Conservation (phyloP, 2,329 filamentous ascomycete species). For the Zasmidium citrigriseum region DNA sequence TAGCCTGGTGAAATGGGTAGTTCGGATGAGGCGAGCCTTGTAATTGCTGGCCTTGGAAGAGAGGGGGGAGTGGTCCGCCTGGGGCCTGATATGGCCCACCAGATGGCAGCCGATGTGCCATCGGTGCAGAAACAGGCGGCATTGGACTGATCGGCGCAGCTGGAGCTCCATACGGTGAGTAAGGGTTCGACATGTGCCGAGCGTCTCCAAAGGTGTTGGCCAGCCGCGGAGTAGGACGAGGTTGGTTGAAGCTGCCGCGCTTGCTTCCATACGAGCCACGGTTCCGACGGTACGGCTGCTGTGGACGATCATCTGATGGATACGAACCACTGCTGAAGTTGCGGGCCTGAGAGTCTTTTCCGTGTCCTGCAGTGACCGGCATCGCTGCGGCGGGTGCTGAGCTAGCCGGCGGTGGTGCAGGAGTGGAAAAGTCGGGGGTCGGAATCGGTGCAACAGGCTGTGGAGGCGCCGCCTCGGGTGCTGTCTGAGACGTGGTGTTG, state of each 20-base stretch:
- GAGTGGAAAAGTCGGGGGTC: no score
- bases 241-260: slow-evolving; percentile 5
- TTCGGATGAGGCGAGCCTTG: background rate
- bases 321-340: slow-evolving; percentile 1
- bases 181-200: background rate
- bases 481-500: background rate
- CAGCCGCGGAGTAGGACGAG: background rate
- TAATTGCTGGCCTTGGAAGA: background rate
- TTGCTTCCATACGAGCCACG: slow-evolving; percentile 3
- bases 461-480: background rate
- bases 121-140: background rate
- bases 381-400: background rate
- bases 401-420: background rate
- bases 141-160: background rate
- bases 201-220: background rate
- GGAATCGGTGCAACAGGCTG: no score
- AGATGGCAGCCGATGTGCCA: background rate
- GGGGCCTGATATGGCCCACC: background rate
- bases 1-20: no score
- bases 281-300: background rate
- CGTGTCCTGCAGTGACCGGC: background rate
- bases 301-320: background rate
- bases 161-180: background rate
- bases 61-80: background rate
- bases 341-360: background rate